phyloP scores from a whole-genome alignment of 176 grass and related monocot species.

The Pharus latifolius region DNA sequence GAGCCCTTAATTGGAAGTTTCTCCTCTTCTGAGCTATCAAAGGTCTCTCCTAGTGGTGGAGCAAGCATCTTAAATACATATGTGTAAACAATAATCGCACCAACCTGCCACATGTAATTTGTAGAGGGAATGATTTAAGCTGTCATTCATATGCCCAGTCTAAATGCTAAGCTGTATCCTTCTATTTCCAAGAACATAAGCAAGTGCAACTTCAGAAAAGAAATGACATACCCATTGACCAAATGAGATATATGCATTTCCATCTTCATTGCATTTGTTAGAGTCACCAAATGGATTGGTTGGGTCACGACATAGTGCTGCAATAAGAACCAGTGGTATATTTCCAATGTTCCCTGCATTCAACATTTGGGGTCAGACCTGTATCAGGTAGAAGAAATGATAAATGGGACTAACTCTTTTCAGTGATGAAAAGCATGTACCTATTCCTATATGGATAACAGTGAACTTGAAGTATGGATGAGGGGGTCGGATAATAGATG shows the following conservation, averaged over 20 bases:
- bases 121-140: constrained; percentile 5
- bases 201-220: not conserved
- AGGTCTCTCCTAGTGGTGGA: constrained; percentile 67
- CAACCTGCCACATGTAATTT: constrained; percentile 53
- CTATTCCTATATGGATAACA: constrained; percentile 92
- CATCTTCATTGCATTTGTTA: constrained; percentile 87
- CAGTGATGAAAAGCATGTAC: constrained; percentile 26
- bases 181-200: constrained; percentile 7
- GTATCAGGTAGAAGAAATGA: not conserved
- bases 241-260: constrained; percentile 98
- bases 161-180: not conserved
- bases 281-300: constrained; percentile 96
- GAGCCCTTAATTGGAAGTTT: constrained; percentile 35
- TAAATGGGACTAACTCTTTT: not conserved
- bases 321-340: constrained; percentile 94
- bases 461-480: constrained; percentile 99
- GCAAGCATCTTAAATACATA: constrained; percentile 99
- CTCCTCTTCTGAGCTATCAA: constrained; percentile 57
- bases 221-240: constrained; percentile 86
- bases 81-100: constrained; percentile 95
- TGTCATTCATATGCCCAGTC: not conserved
- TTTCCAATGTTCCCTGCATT: constrained; percentile 93
- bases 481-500: constrained; percentile 77
- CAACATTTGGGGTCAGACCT: not conserved
- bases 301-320: constrained; percentile 78